A percentile compares a stretch with the other conserved stretches of the same genome.
These are phyloP conservation scores for Chrysophaeum taylorii DNA, from an alignment of 352 stramenopile genomes.

Conservation along the genomic window DNA sequence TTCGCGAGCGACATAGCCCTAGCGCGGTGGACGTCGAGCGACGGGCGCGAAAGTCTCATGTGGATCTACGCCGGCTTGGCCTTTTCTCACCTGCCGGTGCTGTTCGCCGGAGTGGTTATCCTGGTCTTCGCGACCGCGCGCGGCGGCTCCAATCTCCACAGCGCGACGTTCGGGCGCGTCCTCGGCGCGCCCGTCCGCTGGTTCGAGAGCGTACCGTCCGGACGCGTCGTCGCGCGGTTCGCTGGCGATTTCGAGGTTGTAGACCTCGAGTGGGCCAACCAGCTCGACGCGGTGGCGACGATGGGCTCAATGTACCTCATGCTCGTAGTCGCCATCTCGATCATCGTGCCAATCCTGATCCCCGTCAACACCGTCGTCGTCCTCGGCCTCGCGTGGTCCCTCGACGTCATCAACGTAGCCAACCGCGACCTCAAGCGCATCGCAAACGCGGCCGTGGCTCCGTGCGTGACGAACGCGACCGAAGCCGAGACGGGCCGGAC, in stretches of 20 bases:
- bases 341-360: background rate
- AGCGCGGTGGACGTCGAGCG: background rate
- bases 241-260: slow-evolving; percentile 44
- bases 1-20: background rate
- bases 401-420: background rate
- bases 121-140: too few relatives aligned
- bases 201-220: slow-evolving; percentile 64
- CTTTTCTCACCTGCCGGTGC: too few relatives aligned
- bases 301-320: background rate
- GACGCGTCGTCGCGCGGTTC: slow-evolving; percentile 62
- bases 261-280: slow-evolving; percentile 23
- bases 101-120: too few relatives aligned
- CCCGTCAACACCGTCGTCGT: background rate
- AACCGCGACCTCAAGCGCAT: background rate
- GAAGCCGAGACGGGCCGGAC: background rate
- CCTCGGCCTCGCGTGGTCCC: background rate
- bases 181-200: slow-evolving; percentile 65
- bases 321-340: background rate
- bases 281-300: background rate
- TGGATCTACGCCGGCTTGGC: too few relatives aligned
- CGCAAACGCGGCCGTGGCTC: background rate
- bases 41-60: too few relatives aligned
- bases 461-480: background rate
- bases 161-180: too few relatives aligned
- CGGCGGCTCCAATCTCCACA: too few relatives aligned